Conservation (phyloP, 768 basidiomycete genomes). For the Steccherinum ochraceum region DNA sequence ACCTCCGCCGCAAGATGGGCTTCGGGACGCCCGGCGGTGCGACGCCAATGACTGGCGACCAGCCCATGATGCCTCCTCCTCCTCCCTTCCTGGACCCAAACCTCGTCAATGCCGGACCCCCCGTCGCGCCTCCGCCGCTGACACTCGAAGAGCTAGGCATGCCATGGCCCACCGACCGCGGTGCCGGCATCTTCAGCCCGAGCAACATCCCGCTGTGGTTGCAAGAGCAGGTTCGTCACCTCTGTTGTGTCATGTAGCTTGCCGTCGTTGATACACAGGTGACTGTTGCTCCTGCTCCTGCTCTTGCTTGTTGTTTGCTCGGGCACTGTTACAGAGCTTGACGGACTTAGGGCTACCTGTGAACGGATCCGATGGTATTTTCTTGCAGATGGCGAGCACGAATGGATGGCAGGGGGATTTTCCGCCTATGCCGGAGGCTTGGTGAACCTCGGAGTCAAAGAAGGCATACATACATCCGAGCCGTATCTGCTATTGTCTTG, state of each 20-base stretch:
- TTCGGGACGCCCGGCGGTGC: conserved; percentile 29
- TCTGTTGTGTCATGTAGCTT: not conserved
- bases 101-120: conserved; percentile 12
- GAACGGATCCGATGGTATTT: conserved; percentile 88
- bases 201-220: conserved; percentile 86
- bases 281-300: conserved; percentile 1
- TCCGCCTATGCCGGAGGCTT: conserved; percentile 74
- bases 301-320: not conserved
- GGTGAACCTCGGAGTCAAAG: conserved; percentile 39
- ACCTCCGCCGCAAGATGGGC: conserved; percentile 84
- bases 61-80: not conserved
- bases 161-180: conserved; percentile 53
- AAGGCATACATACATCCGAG: not conserved
- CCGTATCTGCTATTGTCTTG: not conserved
- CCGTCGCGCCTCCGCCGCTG: conserved; percentile 43
- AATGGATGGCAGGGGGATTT: conserved; percentile 78
- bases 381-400: conserved; percentile 64
- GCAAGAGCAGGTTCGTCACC: conserved; percentile 78
- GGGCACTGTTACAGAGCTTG: conserved; percentile 51
- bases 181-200: conserved; percentile 60
- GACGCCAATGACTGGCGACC: not conserved
- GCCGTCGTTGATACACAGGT: too few species aligned
- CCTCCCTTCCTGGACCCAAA: conserved; percentile 50
- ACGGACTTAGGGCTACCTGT: conserved; percentile 87
- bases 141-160: conserved; percentile 85